phyloP scores from a whole-genome alignment of 768 basidiomycete species.

The Termitomyces heimii region DNA sequence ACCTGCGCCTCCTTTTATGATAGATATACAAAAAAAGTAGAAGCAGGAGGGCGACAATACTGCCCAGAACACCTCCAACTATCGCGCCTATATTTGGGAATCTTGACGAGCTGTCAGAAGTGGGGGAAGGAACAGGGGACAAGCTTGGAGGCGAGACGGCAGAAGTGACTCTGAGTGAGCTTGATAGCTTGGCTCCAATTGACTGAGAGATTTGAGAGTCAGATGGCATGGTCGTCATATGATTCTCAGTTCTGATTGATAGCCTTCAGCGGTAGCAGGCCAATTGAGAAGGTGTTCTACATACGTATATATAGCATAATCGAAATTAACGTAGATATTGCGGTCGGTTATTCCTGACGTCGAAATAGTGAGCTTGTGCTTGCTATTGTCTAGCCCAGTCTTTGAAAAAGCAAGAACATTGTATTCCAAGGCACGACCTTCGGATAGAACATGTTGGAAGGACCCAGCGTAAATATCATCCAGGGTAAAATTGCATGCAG shows the following conservation, averaged over 20 bases:
- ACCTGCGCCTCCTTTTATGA: background rate
- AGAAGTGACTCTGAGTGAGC: background rate
- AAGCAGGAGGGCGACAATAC: conserved; percentile 3
- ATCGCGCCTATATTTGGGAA: conserved; percentile 7
- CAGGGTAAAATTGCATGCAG: conserved; percentile 25
- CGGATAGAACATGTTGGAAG: conserved; percentile 22
- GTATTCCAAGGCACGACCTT: conserved; percentile 18
- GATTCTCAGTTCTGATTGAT: too few relatives aligned
- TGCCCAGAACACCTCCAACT: background rate
- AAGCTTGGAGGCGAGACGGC: background rate
- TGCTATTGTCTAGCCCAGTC: conserved; percentile 19
- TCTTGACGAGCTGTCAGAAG: background rate
- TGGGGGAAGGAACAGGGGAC: background rate
- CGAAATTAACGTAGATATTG: conserved; percentile 32
- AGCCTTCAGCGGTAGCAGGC: too few relatives aligned
- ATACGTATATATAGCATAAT: conserved; percentile 35
- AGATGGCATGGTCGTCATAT: too few relatives aligned
- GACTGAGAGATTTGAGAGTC: background rate
- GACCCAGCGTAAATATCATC: conserved; percentile 16
- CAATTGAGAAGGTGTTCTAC: too few relatives aligned
- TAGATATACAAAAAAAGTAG: too few relatives aligned
- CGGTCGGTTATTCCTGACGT: conserved; percentile 21
- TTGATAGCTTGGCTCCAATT: background rate
- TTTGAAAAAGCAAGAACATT: conserved; percentile 24
- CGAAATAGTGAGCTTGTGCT: conserved; percentile 24